Evolutionary conservation across 2,329 filamentous ascomycete genomes (phyloP).

Genomic region (Esteya vermicola): DNA sequence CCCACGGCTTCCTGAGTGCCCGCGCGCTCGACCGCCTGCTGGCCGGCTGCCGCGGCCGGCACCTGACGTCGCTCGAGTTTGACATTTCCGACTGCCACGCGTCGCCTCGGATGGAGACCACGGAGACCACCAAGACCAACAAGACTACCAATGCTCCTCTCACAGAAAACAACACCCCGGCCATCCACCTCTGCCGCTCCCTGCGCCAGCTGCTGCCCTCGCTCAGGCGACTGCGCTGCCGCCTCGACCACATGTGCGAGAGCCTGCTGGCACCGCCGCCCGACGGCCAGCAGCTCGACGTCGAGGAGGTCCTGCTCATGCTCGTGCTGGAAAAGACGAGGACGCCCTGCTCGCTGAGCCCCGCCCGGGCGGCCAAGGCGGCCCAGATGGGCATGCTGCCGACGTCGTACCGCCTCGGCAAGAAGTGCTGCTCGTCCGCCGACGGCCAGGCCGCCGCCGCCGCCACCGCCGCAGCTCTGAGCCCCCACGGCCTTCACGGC

Average conservation of each 20-base stretch:
- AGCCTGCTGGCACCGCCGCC: background rate
- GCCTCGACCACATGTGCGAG: background rate
- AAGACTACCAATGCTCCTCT: too few relatives aligned
- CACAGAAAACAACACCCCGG: too few relatives aligned
- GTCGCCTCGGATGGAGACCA: background rate
- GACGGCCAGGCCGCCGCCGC: background rate
- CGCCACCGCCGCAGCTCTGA: too few relatives aligned
- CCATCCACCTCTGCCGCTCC: background rate
- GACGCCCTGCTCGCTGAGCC: background rate
- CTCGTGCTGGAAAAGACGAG: background rate
- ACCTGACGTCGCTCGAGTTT: background rate
- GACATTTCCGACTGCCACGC: background rate
- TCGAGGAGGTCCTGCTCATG: background rate
- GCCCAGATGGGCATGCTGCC: too few relatives aligned
- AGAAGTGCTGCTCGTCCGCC: background rate
- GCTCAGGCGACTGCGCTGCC: background rate
- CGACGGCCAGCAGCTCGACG: background rate
- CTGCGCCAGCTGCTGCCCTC: background rate
- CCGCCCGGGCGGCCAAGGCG: too few relatives aligned
- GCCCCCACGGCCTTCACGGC: too few relatives aligned
- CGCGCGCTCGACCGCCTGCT: background rate
- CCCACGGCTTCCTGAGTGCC: background rate
- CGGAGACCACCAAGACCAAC: too few relatives aligned
- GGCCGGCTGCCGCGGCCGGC: background rate
- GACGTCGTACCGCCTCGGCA: too few relatives aligned